Conservation (phyloP, 2,329 filamentous ascomycete species). For the Stemphylium vesicarium region DNA sequence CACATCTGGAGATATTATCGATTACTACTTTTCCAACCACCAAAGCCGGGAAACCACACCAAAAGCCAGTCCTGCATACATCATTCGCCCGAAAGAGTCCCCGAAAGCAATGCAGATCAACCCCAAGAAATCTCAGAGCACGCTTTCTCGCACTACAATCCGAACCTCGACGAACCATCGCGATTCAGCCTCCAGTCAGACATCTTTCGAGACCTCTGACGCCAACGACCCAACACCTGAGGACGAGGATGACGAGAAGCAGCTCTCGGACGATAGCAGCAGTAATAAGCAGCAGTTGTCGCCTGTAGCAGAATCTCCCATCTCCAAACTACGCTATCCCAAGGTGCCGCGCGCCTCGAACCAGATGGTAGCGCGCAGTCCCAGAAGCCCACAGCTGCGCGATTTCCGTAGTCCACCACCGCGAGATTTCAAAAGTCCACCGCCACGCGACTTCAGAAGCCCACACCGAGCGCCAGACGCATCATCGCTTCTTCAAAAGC, state of each 20-base stretch:
- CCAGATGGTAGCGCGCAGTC: slow-evolving; percentile 53
- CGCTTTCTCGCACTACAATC: slow-evolving; percentile 33
- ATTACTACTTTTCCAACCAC: slow-evolving; percentile 45
- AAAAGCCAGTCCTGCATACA: slow-evolving; percentile 21
- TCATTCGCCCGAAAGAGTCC: slow-evolving; percentile 22
- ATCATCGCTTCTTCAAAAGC: slow-evolving; percentile 20
- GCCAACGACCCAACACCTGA: slow-evolving; percentile 56
- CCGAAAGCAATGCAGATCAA: slow-evolving; percentile 28
- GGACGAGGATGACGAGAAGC: slow-evolving; percentile 50
- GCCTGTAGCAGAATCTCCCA: slow-evolving; percentile 53
- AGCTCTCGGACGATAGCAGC: slow-evolving; percentile 28
- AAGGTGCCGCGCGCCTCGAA: slow-evolving; percentile 57
- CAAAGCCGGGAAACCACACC: slow-evolving; percentile 14
- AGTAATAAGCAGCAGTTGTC: slow-evolving; percentile 40
- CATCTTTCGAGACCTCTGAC: slow-evolving; percentile 56
- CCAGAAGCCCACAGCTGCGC: slow-evolving; percentile 19
- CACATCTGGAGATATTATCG: slow-evolving; percentile 43
- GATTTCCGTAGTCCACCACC: slow-evolving; percentile 7
- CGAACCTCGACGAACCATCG: slow-evolving; percentile 38
- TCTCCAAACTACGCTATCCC: slow-evolving; percentile 54
- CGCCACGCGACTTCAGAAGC: neutral
- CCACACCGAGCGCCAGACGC: slow-evolving; percentile 14
- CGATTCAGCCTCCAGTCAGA: slow-evolving; percentile 48
- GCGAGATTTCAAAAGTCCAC: slow-evolving; percentile 1
- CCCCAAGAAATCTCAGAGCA: slow-evolving; percentile 35